Evolutionary conservation across 768 basidiomycete genomes (phyloP).

Genomic region (Panus rudis): DNA sequence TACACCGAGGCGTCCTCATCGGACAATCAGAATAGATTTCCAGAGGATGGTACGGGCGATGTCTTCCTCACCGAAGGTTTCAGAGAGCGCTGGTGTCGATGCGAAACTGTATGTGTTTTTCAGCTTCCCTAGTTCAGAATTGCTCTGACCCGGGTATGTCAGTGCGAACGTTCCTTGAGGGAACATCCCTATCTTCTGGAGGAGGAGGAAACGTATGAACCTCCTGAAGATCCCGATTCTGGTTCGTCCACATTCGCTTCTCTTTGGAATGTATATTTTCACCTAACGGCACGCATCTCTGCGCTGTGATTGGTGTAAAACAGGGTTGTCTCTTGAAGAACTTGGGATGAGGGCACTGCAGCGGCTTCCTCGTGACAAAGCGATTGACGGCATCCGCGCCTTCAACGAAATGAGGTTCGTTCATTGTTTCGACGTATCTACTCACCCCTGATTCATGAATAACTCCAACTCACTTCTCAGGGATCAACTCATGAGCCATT

Average conservation of each 20-base stretch:
- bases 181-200: slow-evolving; percentile 55
- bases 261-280: background rate
- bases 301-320: background rate
- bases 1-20: background rate
- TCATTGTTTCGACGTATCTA: background rate
- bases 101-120: slow-evolving; percentile 40
- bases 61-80: slow-evolving; percentile 71
- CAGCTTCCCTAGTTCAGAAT: background rate
- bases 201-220: slow-evolving; percentile 81
- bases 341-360: slow-evolving; percentile 74
- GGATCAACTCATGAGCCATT: slow-evolving; percentile 62
- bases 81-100: slow-evolving; percentile 76
- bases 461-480: slow-evolving; percentile 28
- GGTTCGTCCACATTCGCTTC: slow-evolving; percentile 31
- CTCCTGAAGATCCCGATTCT: slow-evolving; percentile 82
- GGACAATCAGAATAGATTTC: slow-evolving; percentile 27
- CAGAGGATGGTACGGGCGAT: slow-evolving; percentile 65
- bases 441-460: background rate
- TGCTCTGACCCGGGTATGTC: background rate
- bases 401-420: slow-evolving; percentile 78
- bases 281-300: background rate
- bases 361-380: slow-evolving; percentile 69
- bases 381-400: slow-evolving; percentile 77
- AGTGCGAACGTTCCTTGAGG: slow-evolving; percentile 58
- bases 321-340: slow-evolving; percentile 75